These are phyloP conservation scores for Ceratocystis harringtonii DNA, from an alignment of 2,329 filamentous ascomycete species.

Conservation along the genomic window DNA sequence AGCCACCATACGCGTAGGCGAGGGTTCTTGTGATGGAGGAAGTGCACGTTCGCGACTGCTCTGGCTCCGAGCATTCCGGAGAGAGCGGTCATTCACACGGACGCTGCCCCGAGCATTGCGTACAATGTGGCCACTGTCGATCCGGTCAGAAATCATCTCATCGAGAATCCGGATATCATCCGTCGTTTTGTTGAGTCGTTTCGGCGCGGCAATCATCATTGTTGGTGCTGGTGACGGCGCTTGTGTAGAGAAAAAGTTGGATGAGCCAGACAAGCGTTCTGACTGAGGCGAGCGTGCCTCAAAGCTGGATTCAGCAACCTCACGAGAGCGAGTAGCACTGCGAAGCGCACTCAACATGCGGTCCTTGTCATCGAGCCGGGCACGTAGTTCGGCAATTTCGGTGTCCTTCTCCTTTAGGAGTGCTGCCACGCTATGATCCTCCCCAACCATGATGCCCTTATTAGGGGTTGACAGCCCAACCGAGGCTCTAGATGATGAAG, in stretches of 20 bases:
- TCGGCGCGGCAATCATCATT: conserved; percentile 20
- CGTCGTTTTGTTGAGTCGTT: conserved; percentile 51
- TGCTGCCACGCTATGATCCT: conserved; percentile 60
- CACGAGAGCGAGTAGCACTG: conserved; percentile 70
- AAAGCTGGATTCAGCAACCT: conserved; percentile 47
- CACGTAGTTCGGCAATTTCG: conserved; percentile 82
- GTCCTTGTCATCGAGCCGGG: conserved; percentile 85
- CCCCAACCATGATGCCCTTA: conserved; percentile 54
- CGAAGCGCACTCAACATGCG: conserved; percentile 79
- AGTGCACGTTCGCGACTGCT: conserved; percentile 11
- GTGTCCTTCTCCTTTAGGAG: conserved; percentile 76
- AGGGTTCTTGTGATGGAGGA: conserved; percentile 12
- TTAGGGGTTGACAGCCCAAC: conserved; percentile 49
- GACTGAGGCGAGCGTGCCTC: conserved; percentile 13
- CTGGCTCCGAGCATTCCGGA: conserved; percentile 13
- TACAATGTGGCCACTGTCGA: conserved; percentile 59
- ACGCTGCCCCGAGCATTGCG: conserved; percentile 53
- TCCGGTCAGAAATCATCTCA: conserved; percentile 86
- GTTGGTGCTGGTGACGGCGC: conserved; percentile 21
- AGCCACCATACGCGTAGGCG: conserved; percentile 2
- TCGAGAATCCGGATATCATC: conserved; percentile 94
- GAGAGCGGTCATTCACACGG: conserved; percentile 24
- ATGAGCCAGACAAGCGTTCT: conserved; percentile 25
- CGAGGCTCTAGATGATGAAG: conserved; percentile 78
- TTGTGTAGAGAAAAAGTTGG: conserved; percentile 22